These are phyloP conservation scores for Plasmodium adleri DNA, from an alignment of 169 alveolate species.

Conservation along the genomic window DNA sequence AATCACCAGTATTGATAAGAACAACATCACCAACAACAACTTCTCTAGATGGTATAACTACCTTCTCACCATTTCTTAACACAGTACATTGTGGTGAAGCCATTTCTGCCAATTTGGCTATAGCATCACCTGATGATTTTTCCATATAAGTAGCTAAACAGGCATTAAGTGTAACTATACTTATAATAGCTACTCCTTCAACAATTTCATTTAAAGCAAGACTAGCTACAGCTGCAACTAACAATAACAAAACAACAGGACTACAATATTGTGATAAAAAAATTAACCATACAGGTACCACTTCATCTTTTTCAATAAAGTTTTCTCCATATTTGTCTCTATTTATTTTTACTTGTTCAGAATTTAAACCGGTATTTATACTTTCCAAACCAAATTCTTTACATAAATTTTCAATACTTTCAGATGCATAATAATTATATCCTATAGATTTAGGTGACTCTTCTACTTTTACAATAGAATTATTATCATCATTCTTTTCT, in stretches of 20 bases:
- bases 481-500: slow-evolving; percentile 54
- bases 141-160: slow-evolving; percentile 94
- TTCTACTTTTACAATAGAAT: slow-evolving; percentile 63
- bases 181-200: slow-evolving; percentile 92
- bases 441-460: slow-evolving; percentile 80
- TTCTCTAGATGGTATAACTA: slow-evolving; percentile 88
- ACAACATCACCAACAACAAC: slow-evolving; percentile 96
- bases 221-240: slow-evolving; percentile 89
- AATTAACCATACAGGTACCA: slow-evolving; percentile 89
- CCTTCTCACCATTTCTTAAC: slow-evolving; percentile 87
- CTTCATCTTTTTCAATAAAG: slow-evolving; percentile 87
- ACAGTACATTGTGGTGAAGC: slow-evolving; percentile 93
- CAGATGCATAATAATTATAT: slow-evolving; percentile 81
- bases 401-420: slow-evolving; percentile 82
- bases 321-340: slow-evolving; percentile 89
- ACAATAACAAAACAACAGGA: slow-evolving; percentile 88
- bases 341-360: slow-evolving; percentile 84
- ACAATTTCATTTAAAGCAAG: slow-evolving; percentile 89
- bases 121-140: slow-evolving; percentile 91
- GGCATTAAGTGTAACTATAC: slow-evolving; percentile 92
- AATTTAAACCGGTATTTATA: slow-evolving; percentile 81
- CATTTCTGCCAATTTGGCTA: slow-evolving; percentile 92
- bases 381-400: slow-evolving; percentile 84
- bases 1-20: slow-evolving; percentile 92
- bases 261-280: slow-evolving; percentile 89